Base-by-base conservation (phyloP, 2,329 filamentous ascomycete genomes). In the Lasiodiplodia theobromae region DNA sequence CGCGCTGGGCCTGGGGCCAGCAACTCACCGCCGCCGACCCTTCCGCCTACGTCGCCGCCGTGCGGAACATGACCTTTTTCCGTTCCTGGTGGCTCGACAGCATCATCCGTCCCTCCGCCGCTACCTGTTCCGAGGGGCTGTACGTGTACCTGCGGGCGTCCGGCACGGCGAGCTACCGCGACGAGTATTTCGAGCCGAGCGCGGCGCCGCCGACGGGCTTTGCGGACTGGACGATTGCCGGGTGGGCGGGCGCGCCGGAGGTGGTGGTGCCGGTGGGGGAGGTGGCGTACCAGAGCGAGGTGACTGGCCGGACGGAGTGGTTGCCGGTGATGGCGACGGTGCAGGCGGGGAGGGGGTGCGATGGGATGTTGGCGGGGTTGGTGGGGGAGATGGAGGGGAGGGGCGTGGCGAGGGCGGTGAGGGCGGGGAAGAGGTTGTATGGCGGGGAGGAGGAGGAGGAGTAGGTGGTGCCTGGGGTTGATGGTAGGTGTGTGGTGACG, bases 241-340 rank as follows among this genome's bases (percentile, higher is more conserved):
- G 37, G 12, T 60, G 2, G 2, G 56, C 37, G 12, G 56, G 56
- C 37, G 56, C 56, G 2, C 37, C 56, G 0, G 56, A 60, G 37
- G 56, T 28, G 12, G 56, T 28, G 5, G 12, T 60, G 37, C 56
- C 56, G 56, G 4, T 60, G 10, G 56, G 56, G 11, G 56, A 60
- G 37, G 56, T 18, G 2, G 21, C 4, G 56, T 47, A 60, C 12
- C 2, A 2, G n/a, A 60, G 56, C 12, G 4, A 4, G 4, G 37
- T 60, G 21, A 25, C 37, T 12, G 56, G 56, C 2, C 4, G 56
- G 1, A 16, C 2, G 5, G 37, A 47, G 56, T 28, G 23, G n/a
- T 10, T 47, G 34, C 56, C 56, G 2, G 56, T 60, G 2, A 14
- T 3, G 37, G 56, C 10, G 37, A 44, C n/a, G 8, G 12, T 60